A percentile compares a stretch with the other conserved stretches of the same genome.
These are phyloP conservation scores for Triangularia verruculosa DNA, from an alignment of 2,329 filamentous ascomycete species.

Conservation along the genomic window DNA sequence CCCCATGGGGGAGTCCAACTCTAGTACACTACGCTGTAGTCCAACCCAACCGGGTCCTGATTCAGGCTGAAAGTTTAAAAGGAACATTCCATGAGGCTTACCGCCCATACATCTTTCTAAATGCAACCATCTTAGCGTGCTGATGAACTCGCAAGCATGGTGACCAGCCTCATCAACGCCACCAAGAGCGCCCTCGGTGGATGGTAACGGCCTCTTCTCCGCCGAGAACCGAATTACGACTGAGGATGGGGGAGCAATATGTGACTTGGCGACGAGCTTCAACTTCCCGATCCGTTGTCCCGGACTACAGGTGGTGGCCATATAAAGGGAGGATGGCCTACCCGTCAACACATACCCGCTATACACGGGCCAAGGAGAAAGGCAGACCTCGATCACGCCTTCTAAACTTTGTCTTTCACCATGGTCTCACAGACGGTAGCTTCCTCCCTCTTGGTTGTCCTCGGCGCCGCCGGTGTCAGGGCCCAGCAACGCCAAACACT, in stretches of 20 bases:
- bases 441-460: constrained; percentile 19
- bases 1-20: background rate
- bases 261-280: background rate
- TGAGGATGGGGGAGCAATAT: background rate
- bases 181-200: background rate
- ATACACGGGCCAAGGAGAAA: background rate
- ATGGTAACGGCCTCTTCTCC: background rate
- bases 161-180: constrained; percentile 1
- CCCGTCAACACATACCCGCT: background rate
- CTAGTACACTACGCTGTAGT: background rate
- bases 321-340: background rate
- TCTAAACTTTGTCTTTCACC: background rate
- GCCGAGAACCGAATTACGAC: constrained; percentile 4
- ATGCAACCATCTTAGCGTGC: background rate
- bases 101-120: background rate
- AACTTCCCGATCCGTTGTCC: background rate
- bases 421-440: constrained; percentile 20
- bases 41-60: background rate
- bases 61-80: constrained; percentile 15
- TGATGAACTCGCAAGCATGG: background rate
- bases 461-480: constrained; percentile 18
- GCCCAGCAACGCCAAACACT: constrained; percentile 21
- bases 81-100: background rate
- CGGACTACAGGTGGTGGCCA: background rate
- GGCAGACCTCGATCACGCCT: background rate